phyloP scores from a whole-genome alignment of 2,329 filamentous ascomycete genomes.

The Aulographum hederae region DNA sequence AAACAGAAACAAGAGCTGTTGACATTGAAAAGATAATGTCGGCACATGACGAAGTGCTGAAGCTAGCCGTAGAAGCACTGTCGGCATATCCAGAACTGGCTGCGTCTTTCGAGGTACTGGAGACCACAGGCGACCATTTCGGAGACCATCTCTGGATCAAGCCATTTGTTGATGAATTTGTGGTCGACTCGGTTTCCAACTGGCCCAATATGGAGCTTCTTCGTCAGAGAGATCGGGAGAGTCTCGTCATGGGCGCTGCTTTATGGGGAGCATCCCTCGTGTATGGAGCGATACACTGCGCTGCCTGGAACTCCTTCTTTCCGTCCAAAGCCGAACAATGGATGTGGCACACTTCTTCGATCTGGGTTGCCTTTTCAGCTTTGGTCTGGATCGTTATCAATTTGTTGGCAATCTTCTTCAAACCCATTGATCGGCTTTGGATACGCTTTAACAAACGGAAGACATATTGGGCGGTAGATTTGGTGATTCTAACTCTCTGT shows the following conservation, averaged over 20 bases:
- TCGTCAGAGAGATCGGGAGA: not conserved
- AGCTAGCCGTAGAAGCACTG: too few relatives aligned
- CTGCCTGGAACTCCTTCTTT: constrained; percentile 14
- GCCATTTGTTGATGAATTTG: not conserved
- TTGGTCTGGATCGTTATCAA: constrained; percentile 11
- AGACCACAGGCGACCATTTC: not conserved
- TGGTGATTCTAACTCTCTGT: constrained; percentile 4
- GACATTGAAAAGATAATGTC: too few relatives aligned
- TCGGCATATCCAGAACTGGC: not conserved
- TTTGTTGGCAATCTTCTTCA: constrained; percentile 8
- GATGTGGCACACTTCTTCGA: constrained; percentile 11
- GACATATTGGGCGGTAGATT: constrained; percentile 3
- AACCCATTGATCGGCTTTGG: constrained; percentile 7
- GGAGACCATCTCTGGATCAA: not conserved
- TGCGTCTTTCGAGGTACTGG: not conserved
- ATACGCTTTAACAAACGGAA: constrained; percentile 5
- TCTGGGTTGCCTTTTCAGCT: constrained; percentile 11
- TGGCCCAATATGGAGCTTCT: not conserved
- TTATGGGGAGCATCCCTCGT: constrained; percentile 5
- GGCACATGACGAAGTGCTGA: too few relatives aligned
- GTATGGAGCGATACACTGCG: constrained; percentile 13
- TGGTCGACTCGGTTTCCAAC: not conserved
- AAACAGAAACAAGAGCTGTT: too few relatives aligned
- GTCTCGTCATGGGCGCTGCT: not conserved
- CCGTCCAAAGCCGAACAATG: constrained; percentile 9